Percentiles rank a stretch among this genome's conserved stretches.
Evolutionary conservation across 2,329 filamentous ascomycete species (phyloP).

Genomic region (Colletotrichum musae): DNA sequence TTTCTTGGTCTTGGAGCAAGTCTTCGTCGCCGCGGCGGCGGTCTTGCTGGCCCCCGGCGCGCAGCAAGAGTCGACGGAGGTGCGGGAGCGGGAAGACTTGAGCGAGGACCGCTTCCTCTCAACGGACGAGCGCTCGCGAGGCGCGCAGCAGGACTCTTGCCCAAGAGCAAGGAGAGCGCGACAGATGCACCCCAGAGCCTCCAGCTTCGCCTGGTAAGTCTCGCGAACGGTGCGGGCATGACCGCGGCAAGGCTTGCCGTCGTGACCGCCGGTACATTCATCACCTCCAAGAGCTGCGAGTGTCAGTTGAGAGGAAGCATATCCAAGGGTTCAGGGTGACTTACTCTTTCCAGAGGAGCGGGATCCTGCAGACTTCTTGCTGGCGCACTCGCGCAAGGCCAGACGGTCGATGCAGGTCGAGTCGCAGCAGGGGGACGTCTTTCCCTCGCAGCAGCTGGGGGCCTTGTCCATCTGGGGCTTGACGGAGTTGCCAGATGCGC

Average conservation of each 20-base stretch:
- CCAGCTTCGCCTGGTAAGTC: conserved; percentile 59
- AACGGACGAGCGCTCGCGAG: conserved; percentile 45
- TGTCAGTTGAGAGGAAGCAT: background rate
- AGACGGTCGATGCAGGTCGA: conserved; percentile 59
- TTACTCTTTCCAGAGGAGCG: background rate
- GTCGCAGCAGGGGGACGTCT: conserved; percentile 58
- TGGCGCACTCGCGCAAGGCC: conserved; percentile 57
- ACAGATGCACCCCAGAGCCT: conserved; percentile 68
- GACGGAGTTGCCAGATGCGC: conserved; percentile 1
- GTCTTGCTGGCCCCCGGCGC: background rate
- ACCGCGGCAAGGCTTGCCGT: conserved; percentile 53
- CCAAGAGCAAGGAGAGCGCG: conserved; percentile 65
- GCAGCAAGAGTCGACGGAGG: conserved; percentile 48
- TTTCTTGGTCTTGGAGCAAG: background rate
- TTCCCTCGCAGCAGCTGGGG: conserved; percentile 59
- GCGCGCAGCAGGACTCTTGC: conserved; percentile 64
- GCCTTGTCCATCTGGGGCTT: background rate
- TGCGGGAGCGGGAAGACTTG: conserved; percentile 40
- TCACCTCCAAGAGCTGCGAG: conserved; percentile 4
- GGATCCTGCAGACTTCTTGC: conserved; percentile 39
- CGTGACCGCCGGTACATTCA: conserved; percentile 29
- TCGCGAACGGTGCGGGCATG: conserved; percentile 54
- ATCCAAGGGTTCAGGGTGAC: background rate
- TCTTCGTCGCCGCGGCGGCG: background rate
- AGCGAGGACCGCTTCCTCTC: conserved; percentile 47